A percentile compares a stretch with the other conserved stretches of the same genome.
phyloP scores from a whole-genome alignment of 2,329 filamentous ascomycete species.

The Cladosporium oxysporum region DNA sequence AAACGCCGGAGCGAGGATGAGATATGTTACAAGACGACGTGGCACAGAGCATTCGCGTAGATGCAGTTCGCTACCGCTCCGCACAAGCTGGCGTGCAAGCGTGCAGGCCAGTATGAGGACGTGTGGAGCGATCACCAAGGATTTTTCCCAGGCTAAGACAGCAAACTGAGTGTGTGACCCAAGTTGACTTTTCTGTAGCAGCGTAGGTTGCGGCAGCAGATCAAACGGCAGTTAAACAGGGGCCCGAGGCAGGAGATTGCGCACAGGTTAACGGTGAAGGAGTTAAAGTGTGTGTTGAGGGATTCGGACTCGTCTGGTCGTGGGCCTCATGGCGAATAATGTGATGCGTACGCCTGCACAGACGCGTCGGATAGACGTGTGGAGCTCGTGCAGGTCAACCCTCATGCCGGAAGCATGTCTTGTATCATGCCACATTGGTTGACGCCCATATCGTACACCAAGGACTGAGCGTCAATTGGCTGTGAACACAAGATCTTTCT shows the following conservation, averaged over 20 bases:
- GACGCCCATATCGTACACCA: not conserved
- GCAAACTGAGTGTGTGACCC: slow-evolving; percentile 11
- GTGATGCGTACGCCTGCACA: not conserved
- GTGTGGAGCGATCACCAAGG: slow-evolving; percentile 15
- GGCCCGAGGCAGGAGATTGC: slow-evolving; percentile 10
- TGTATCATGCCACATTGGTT: not conserved
- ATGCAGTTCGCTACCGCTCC: not conserved
- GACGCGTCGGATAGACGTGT: not conserved
- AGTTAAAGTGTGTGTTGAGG: slow-evolving; percentile 7
- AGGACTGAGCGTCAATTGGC: not conserved
- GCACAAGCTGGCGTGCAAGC: not conserved
- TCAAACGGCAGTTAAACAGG: not conserved
- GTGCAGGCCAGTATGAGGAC: slow-evolving; percentile 3
- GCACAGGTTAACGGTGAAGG: slow-evolving; percentile 7
- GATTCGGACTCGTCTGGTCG: not conserved
- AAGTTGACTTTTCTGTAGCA: slow-evolving; percentile 11
- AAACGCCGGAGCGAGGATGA: not conserved
- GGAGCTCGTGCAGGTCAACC: slow-evolving; percentile 1
- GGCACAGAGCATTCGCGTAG: not conserved
- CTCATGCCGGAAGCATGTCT: not conserved
- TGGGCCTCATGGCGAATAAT: not conserved
- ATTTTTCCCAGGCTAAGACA: slow-evolving; percentile 15
- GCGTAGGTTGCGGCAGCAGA: slow-evolving; percentile 10
- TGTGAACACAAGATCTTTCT: not conserved
- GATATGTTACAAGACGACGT: not conserved